phyloP scores from a whole-genome alignment of 495 filamentous ascomycete species.

The Podospora pseudopauciseta region DNA sequence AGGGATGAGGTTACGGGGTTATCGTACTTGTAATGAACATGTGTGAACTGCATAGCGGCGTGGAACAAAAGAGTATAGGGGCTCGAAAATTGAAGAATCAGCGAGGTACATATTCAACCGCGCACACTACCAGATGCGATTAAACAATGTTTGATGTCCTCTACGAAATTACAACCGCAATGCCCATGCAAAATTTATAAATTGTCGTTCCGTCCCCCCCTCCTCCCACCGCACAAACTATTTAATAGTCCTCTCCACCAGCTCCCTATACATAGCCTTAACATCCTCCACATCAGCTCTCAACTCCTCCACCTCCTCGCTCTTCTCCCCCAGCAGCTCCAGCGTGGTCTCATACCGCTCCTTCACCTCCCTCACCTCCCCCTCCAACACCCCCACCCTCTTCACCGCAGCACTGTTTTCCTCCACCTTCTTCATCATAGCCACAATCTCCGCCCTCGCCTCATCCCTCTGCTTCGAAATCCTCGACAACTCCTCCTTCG shows the following conservation, averaged over 20 bases:
- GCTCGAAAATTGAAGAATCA: too few species aligned
- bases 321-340: conserved; percentile 96
- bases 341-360: conserved; percentile 82
- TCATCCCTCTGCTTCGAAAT: conserved; percentile 83
- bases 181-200: background rate
- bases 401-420: conserved; percentile 57
- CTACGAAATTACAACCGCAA: too few species aligned
- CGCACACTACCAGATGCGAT: too few species aligned
- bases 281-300: conserved; percentile 84
- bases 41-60: background rate
- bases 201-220: background rate
- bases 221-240: conserved; percentile 14
- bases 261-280: conserved; percentile 90
- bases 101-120: too few species aligned
- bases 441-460: conserved; percentile 82
- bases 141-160: too few species aligned
- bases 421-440: conserved; percentile 81
- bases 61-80: background rate
- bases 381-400: conserved; percentile 62
- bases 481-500: conserved; percentile 77
- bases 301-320: conserved; percentile 87
- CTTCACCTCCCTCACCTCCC: conserved; percentile 59
- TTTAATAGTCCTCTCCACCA: conserved; percentile 77
- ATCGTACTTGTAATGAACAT: background rate
- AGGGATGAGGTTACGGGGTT: background rate